These are phyloP conservation scores for Lagenaria siceraria DNA, from an alignment of 306 rosid genomes.

Conservation along the genomic window DNA sequence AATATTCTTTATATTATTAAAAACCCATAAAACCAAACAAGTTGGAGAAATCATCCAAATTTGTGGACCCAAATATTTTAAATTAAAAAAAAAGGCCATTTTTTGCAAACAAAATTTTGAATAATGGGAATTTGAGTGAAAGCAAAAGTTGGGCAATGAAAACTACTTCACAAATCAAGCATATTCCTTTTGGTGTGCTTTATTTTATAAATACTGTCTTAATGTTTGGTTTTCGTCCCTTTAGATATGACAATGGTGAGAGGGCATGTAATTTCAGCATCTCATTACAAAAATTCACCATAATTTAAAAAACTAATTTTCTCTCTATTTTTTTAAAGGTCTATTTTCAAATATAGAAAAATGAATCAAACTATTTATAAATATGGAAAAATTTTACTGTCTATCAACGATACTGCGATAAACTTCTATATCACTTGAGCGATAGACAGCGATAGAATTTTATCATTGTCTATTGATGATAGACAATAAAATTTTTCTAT, in stretches of 20 bases:
- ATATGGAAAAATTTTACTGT: too few species aligned
- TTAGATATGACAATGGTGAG: neutral
- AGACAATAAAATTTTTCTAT: too few species aligned
- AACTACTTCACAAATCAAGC: neutral
- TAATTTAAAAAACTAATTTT: too few species aligned
- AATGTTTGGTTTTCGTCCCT: neutral
- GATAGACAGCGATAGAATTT: too few species aligned
- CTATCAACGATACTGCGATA: too few species aligned
- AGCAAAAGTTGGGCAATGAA: neutral
- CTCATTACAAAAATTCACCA: neutral
- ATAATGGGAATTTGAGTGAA: neutral
- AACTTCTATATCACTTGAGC: too few species aligned
- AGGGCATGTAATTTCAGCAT: neutral
- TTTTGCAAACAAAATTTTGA: neutral
- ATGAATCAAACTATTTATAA: too few species aligned
- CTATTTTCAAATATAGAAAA: too few species aligned
- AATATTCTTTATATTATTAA: neutral
- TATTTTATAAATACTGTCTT: neutral
- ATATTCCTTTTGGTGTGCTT: neutral
- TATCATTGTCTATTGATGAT: too few species aligned
- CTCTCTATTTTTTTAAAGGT: too few species aligned
- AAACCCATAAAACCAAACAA: neutral
- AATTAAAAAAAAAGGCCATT: neutral
- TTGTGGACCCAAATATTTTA: neutral
- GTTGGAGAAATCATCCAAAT: neutral